Evolutionary conservation across 164 flowering plant genomes (phyloP).

Genomic region (Chimonanthus praecox): DNA sequence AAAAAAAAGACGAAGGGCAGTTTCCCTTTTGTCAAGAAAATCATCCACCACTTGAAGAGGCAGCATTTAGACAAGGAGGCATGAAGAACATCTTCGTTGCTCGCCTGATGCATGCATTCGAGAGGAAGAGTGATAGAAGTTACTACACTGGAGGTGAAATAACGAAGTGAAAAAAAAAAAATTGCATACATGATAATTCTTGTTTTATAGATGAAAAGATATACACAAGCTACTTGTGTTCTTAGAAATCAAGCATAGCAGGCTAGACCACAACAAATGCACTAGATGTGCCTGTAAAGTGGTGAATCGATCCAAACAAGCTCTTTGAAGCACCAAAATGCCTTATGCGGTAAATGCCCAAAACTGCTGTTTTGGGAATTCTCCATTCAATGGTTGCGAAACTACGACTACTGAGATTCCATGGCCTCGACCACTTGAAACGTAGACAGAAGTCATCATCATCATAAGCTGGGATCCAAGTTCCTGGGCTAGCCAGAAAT

Average conservation of each 20-base stretch:
- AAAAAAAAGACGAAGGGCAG: too few species aligned
- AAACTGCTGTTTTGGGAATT: slow-evolving; percentile 53
- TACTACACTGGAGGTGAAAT: too few species aligned
- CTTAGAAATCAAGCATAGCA: slow-evolving; percentile 19
- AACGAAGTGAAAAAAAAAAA: too few species aligned
- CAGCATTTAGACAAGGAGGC: too few species aligned
- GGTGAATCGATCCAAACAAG: slow-evolving; percentile 59
- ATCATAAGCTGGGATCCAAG: slow-evolving; percentile 81
- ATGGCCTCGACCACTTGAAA: slow-evolving; percentile 84
- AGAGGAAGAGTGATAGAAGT: too few species aligned
- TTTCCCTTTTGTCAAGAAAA: too few species aligned
- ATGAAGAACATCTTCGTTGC: too few species aligned
- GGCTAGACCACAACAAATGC: slow-evolving; percentile 81
- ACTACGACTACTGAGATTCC: slow-evolving; percentile 64
- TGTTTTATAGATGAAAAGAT: too few species aligned
- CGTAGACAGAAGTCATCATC: slow-evolving; percentile 93
- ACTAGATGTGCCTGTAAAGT: slow-evolving; percentile 77
- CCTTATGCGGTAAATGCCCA: slow-evolving; percentile 77
- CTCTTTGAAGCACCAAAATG: slow-evolving; percentile 88
- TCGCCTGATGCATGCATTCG: too few species aligned
- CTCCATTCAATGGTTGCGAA: slow-evolving; percentile 84
- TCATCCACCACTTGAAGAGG: too few species aligned
- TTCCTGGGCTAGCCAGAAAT: slow-evolving; percentile 40
- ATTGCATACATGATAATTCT: too few species aligned
- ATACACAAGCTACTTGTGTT: slow-evolving; percentile 2